Evolutionary conservation across 805 yeast genomes (phyloP), one percentile per base, ranked within the genome.

Genomic region (Lachancea thermotolerans): DNA sequence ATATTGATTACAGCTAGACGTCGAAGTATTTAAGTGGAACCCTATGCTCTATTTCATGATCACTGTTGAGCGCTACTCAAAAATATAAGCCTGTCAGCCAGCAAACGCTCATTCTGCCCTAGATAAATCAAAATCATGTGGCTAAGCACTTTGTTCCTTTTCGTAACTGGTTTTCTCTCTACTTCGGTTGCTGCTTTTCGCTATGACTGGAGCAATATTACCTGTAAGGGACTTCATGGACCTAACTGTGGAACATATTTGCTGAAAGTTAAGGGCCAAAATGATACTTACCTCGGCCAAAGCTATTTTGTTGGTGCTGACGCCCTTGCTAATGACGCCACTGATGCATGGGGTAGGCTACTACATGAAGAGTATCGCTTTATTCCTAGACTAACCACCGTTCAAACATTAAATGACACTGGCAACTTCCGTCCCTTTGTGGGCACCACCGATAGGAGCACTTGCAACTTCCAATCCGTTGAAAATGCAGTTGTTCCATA

Each of bases 181-280:
- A n/a, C 39, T 15, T 37, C 41, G n/a, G 49, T 42, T 10, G 18
- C 36, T 10, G 52, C 54, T 11, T 46, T 37, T 14, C 46, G 54
- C 35, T 50, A 43, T 35, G 52, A 49, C 31, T 38, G 44, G 44
- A 34, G 18, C 4, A 46, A 50, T 30, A 47, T 44, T 15, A 50
- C 54, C 12, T 50, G 54, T n/a, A 10, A 39, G 12, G 43, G 30
- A 14, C 36, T 50, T 11, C 54, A 48, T 30, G 54, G 54, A 3
- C 47, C 45, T 14, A 52, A 44, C 35, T 50, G 54, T 32, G 54
- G 54, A 16, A 48, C 52, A 21, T 50, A 50, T 17, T 44, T 41
- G 17, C 21, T 48, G 42, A 42, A 44, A 37, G 49, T 50, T 17
- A 50, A 45, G 18, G 52, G 45, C 27, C 41, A 42, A 29, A 46